Base-by-base conservation (phyloP, 1,139 yeast genomes). In the Geotrichum australiense region DNA sequence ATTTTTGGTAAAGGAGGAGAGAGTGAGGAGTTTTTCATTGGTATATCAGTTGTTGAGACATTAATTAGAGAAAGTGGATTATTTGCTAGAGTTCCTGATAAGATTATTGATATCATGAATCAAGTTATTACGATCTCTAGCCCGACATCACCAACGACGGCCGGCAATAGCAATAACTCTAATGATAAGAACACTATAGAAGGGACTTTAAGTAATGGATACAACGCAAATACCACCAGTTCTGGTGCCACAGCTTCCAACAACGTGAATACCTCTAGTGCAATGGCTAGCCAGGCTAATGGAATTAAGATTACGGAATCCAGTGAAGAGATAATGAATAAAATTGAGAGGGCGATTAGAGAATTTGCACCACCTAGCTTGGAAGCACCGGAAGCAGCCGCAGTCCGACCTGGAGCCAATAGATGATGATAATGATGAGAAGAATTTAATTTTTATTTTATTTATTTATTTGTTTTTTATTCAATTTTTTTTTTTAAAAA, bases 61-160 rank as follows among this genome's bases (percentile, higher is more conserved):
- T 68, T 93, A 61, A 87, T 93, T 50, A 86, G 84, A 48, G 73
- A 80, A 47, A 91, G 85, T 58, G 91, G 83, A 52, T 84, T 83
- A 45, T 73, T 91, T 51, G 75, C 89, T 38, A 70, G 78, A 40
- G 80, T 89, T 28, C 97, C 98, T 71, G 45, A 57, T 65, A 94
- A 94, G 5, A 33, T 42, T 10, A 50, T 65, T 44, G 53, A 58
- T 8, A 60, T 65, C 27, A 21, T 41, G 35, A 31, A 31, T 31
- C 35, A 31, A 20, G 35, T 31, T 4, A 31, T 31, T 5, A 19
- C 35, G 4, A 18, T 7, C 4, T 6, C n/a, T 10, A 16, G 18
- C n/a, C 25, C 35, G 5, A 10, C 35, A 14, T 31, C 35, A 10
- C 24, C 35, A 10, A 20, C 23, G 4, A 19, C 30, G 12, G 3